Evolutionary conservation across 495 filamentous ascomycete genomes (phyloP), one percentile per base, ranked within the genome.

Genomic region (Xanthoparmelia taractica): DNA sequence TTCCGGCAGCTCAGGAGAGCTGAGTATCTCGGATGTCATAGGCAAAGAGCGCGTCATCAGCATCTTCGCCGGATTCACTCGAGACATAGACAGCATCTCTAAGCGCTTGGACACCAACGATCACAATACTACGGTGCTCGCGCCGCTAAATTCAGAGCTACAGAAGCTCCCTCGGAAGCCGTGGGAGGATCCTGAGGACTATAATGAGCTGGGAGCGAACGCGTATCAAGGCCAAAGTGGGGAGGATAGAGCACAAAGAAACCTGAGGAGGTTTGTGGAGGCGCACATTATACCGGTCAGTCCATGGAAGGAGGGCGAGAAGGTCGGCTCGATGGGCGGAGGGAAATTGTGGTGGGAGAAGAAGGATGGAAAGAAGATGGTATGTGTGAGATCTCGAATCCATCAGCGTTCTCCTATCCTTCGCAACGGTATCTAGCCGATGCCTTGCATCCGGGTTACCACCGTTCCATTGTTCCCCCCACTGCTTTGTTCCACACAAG

Each of bases 151-250:
- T 73, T 84, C 82, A 45, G 91, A 84, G 1, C 84, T 98, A 65
- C 87, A 87, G 66, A 81, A 74, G 2, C 79, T 97, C 45, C 91
- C 92, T 0, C 79, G 89, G 62, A 97, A 97, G 70, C 94, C 94
- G 3, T 98, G 94, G 94, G 93, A 98, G 68, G 86, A 95, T 65
- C 85, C 90, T 0, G 74, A 83, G 45, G 95, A 98, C 61, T 96
- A 96, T 71, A 76, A 75, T 5, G 76, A 76, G 10, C 77, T 90
- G 23, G 93, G 93, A 0, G 77, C 82, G n/a, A 72, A 86, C 38
- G 91, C 90, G 7, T 97, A 97, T 71, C 82, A 89, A 41, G 94
- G 94, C 0, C 73, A 79, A 0, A 84, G 83, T 18, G 95, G 95
- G 0, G 85, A 88, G 63, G 89, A 93, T 61, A 78, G 92, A 33